These are phyloP conservation scores for Globisporangium cylindrosporum DNA, from an alignment of 352 stramenopile genomes.

Conservation along the genomic window DNA sequence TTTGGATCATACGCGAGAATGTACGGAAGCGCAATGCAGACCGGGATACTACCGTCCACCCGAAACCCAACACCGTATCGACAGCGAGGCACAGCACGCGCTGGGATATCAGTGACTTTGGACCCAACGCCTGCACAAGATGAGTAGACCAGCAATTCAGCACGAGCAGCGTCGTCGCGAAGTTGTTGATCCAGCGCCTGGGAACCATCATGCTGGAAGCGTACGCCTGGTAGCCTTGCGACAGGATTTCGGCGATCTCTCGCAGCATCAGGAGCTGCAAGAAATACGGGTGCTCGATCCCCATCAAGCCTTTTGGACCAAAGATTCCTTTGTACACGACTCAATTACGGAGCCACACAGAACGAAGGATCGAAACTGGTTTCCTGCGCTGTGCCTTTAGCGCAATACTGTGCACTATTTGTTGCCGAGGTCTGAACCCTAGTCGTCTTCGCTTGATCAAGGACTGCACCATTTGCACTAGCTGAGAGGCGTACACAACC, in stretches of 20 bases:
- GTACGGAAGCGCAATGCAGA: constrained; percentile 26
- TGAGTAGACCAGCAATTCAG: constrained; percentile 22
- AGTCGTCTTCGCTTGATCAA: constrained; percentile 6
- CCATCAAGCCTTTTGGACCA: constrained; percentile 7
- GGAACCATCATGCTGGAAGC: constrained; percentile 24
- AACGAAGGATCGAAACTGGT: neutral
- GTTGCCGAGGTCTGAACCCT: neutral
- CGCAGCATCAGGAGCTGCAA: constrained; percentile 19
- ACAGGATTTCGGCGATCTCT: constrained; percentile 26
- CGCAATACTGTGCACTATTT: neutral
- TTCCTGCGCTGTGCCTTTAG: neutral
- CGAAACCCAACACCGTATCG: constrained; percentile 27
- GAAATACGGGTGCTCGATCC: constrained; percentile 16
- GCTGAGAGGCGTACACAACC: constrained; percentile 1
- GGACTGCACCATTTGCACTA: neutral
- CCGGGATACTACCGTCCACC: constrained; percentile 28
- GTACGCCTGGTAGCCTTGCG: constrained; percentile 30
- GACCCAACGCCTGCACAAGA: constrained; percentile 18
- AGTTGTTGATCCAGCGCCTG: constrained; percentile 32
- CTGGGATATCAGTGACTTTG: constrained; percentile 18
- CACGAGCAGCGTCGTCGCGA: constrained; percentile 22
- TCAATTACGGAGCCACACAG: neutral
- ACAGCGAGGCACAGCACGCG: constrained; percentile 24
- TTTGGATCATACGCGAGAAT: constrained; percentile 7
- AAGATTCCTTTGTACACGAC: neutral